Evolutionary conservation across 2,329 filamentous ascomycete species (phyloP).

Genomic region (Neonectria coccinea): DNA sequence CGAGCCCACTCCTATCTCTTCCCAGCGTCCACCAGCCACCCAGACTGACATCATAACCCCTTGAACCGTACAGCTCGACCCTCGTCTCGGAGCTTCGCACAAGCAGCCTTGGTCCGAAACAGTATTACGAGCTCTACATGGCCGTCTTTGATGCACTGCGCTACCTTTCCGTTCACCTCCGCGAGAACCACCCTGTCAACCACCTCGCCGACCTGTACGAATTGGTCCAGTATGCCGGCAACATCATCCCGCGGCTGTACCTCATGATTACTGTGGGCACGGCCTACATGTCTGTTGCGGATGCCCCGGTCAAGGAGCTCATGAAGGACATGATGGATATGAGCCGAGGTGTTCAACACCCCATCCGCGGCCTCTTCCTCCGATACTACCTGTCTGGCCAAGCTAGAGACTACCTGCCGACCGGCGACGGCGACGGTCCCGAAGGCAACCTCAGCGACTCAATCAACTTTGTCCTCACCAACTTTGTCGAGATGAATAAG

Average conservation of each 20-base stretch:
- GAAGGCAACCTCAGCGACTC: slow-evolving; percentile 97
- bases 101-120: slow-evolving; percentile 96
- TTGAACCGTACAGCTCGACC: slow-evolving; percentile 77
- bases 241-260: slow-evolving; percentile 95
- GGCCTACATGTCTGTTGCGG: slow-evolving; percentile 98
- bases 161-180: slow-evolving; percentile 94
- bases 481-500: slow-evolving; percentile 99
- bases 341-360: slow-evolving; percentile 97
- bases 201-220: slow-evolving; percentile 98
- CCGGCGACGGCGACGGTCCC: slow-evolving; percentile 85
- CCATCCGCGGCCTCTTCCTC: slow-evolving; percentile 92
- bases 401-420: slow-evolving; percentile 88
- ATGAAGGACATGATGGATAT: slow-evolving; percentile 99
- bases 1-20: slow-evolving; percentile 11
- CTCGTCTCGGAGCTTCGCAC: slow-evolving; percentile 98
- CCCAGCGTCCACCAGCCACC: slow-evolving; percentile 28
- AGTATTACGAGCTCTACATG: slow-evolving; percentile 99
- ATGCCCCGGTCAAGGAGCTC: slow-evolving; percentile 98
- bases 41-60: slow-evolving; percentile 21
- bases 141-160: slow-evolving; percentile 97
- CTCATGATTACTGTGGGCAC: slow-evolving; percentile 99
- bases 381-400: slow-evolving; percentile 97
- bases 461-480: slow-evolving; percentile 97
- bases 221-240: slow-evolving; percentile 96
- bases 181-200: slow-evolving; percentile 97